Evolutionary conservation across 2,329 filamentous ascomycete genomes (phyloP), one percentile per base, ranked within the genome.

Genomic region (Gaeumannomyces tritici): DNA sequence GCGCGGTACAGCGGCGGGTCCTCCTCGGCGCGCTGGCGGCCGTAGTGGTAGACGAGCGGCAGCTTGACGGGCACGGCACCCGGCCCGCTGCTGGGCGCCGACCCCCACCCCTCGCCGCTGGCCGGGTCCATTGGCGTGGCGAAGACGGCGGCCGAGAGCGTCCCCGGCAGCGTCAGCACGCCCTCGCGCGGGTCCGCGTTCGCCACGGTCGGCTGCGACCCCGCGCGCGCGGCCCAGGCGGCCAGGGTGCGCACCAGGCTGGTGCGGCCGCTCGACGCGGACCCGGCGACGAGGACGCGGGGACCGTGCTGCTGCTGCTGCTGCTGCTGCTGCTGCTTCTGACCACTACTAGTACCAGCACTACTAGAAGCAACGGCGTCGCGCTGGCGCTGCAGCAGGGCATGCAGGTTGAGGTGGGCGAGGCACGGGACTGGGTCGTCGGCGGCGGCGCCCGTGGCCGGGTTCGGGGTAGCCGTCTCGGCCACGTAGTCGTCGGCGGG

Each of bases 41-140:
- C 93, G 73, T 90, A 96, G 74, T 92, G 91, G 72, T 96, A 96
- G 31, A 93, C 91, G 62, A 99, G 77, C 6, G 95, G 95, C 68
- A 96, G 80, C 78, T 97, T 98, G 61, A 96, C 91, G 0, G 93
- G 93, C 24, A 96, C 87, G 0, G 87, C 84, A 68, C 89, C 95
- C 0, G 95, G 93, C 0, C 93, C 95, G 67, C 90, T 96, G 69
- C 93, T 96, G 0, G 93, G 93, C 68, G 91, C 93, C 67, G 84
- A 91, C 12, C 95, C 95, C 87, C 92, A 97, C 26, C 90, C 91
- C 64, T 92, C 88, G 65, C 91, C 88, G 69, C 93, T 90, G 2
- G 81, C 79, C 69, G 84, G 82, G 73, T 98, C 93, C 76, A 98
- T 84, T 69, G 96, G 84, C 0, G 89, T 91, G 12, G 89, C 89